Base-by-base conservation (phyloP, 805 yeast species). In the Candida silvicultrix region DNA sequence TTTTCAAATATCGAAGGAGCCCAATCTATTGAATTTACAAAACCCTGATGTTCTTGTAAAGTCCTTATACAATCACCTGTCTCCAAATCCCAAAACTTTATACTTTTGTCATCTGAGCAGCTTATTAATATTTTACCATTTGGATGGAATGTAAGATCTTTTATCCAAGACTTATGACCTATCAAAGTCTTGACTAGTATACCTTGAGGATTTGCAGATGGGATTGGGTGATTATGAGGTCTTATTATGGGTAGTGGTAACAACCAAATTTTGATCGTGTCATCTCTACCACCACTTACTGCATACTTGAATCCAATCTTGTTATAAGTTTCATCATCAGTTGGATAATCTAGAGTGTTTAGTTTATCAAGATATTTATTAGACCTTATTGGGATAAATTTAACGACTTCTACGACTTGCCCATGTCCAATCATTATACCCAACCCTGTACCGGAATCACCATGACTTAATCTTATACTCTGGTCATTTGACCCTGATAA, bases 121-220 rank as follows among this genome's bases (percentile, higher is more conserved):
- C 89, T 80, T 40, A 83, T 69, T 16, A 89, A 60, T 53, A 77
- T 80, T 36, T 80, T 71, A 0, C 94, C 95, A 53, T 78, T 80
- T 2, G 96, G 95, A 63, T 89, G 96, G 41, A 85, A 65, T 10
- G 69, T 68, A 6, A 89, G 56, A 8, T 80, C 76, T 49, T 84
- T 77, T 1, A 92, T 85, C 98, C 98, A 90, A 10, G 94, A 85
- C 42, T 80, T 78, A 63, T 90, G 97, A 2, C 94, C 97, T 7
- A 66, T 56, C 11, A 88, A 65, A 18, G 80, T 79, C 21, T 73
- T 69, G 1, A 88, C 56, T 22, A 78, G 66, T 54, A 70, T 73
- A 2, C 86, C 92, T 41, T 81, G 78, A 1, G 85, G 79, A 55
- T 80, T 75, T 19, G 76, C 63, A 0, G 80, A 65, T 0, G 89